Evolutionary conservation across 1,284 basidiomycete genomes (phyloP).

Genomic region (Pterulicium gracile): DNA sequence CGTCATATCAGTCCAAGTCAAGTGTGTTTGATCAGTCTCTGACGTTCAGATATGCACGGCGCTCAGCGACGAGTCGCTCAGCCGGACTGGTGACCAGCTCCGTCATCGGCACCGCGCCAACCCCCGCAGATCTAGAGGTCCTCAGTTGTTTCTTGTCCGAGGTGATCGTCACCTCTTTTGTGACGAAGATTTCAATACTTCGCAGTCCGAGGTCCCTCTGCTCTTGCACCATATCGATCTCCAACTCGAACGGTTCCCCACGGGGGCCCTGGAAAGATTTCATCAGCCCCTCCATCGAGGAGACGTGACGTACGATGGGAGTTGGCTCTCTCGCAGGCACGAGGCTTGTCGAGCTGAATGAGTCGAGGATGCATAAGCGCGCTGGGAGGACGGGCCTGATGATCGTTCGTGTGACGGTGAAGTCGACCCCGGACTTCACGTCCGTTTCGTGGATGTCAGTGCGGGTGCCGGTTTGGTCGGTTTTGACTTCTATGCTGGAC

Average conservation of each 20-base stretch:
- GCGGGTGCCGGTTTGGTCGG: not conserved
- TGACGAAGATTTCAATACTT: not conserved
- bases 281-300: not conserved
- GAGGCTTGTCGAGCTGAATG: not conserved
- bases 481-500: not conserved
- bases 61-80: not conserved
- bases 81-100: too few relatives aligned
- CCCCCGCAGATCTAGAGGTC: too few relatives aligned
- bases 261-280: not conserved
- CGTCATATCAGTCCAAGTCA: too few relatives aligned
- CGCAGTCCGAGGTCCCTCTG: not conserved
- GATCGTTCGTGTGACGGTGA: not conserved
- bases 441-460: not conserved
- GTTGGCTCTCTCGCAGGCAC: not conserved
- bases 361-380: not conserved
- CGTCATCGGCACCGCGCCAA: too few relatives aligned
- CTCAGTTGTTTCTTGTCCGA: too few relatives aligned
- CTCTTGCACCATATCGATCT: not conserved
- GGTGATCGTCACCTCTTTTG: not conserved
- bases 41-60: too few relatives aligned
- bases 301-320: not conserved
- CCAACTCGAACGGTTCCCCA: not conserved
- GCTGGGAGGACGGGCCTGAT: not conserved
- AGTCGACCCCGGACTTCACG: not conserved
- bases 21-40: too few relatives aligned